These are phyloP conservation scores for Marvania coccoides DNA, from an alignment of 139 green algal species.

Conservation along the genomic window DNA sequence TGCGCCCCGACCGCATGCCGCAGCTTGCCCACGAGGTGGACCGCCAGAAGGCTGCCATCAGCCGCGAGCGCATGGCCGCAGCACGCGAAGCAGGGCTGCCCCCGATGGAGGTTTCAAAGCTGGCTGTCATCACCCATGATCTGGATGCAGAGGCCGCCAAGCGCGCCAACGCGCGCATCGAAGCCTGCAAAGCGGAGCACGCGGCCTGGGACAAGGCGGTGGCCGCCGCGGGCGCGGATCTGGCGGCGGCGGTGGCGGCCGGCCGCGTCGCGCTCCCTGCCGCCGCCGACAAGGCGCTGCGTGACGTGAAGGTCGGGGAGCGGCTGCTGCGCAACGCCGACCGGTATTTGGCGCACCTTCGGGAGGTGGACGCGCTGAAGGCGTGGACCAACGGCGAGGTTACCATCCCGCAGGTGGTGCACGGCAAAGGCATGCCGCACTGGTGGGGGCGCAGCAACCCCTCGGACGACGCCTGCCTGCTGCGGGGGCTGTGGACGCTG, in stretches of 20 bases:
- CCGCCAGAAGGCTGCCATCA: not conserved
- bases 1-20: not conserved
- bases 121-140: too few species aligned
- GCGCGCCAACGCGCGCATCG: not conserved
- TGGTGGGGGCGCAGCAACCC: not conserved
- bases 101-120: too few species aligned
- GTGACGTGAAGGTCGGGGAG: not conserved
- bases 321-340: not conserved
- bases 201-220: not conserved
- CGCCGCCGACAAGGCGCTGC: not conserved
- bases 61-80: too few species aligned
- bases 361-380: not conserved
- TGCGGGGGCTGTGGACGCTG: not conserved
- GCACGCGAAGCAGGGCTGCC: too few species aligned
- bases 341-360: not conserved
- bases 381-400: not conserved
- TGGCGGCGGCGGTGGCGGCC: not conserved
- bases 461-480: not conserved
- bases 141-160: not conserved
- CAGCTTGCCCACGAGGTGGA: not conserved
- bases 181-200: not conserved
- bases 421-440: not conserved
- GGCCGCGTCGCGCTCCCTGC: not conserved
- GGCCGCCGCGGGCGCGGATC: not conserved
- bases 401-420: not conserved